Evolutionary conservation across 75 land plant genomes (phyloP), one percentile per base, ranked within the genome.

Genomic region (Gnetum montanum): DNA sequence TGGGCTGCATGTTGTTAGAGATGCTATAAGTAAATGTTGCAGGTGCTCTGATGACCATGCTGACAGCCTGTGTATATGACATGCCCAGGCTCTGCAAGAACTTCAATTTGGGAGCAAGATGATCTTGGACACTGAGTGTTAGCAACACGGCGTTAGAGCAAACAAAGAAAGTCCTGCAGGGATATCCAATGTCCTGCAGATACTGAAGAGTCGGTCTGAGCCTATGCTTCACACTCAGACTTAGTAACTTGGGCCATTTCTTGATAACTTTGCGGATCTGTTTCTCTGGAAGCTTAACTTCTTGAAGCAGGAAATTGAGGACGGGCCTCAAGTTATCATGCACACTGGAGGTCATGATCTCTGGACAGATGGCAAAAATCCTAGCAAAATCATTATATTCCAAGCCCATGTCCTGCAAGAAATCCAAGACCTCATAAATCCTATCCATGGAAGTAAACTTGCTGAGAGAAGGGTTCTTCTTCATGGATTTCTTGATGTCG

Each of bases 141-240:
- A n/a, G 43, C 43, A 15, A 60, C 71, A 88, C 29, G 83, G 68
- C n/a, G n/a, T n/a, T 27, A 92, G 63, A n/a, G 88, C 64, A 19
- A 51, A 25, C 18, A 94, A 57, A 69, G 79, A 72, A 30, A 61
- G 67, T n/a, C 60, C 56, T 38, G 77, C 69, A 8, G 3, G 48
- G 23, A 23, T 84, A 51, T 36, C 89, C 94, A 2, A 92, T 57
- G 41, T 57, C 38, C 46, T 65, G 83, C 36, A 91, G 68, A 64
- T 80, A 91, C 57, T 68, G 71, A 47, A 92, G 70, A 11, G 86
- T 74, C 49, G 89, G 93, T 20, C 86, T 83, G 47, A 92, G 79
- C 15, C 65, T 83, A 31, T 6, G n/a, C 28, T 71, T 55, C 25
- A 92, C 81, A 66, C 47, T 59, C 51, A 61, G 60, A 22, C 60